Conservation (phyloP, 2,329 filamentous ascomycete genomes). For the Elsinoe necatrix region DNA sequence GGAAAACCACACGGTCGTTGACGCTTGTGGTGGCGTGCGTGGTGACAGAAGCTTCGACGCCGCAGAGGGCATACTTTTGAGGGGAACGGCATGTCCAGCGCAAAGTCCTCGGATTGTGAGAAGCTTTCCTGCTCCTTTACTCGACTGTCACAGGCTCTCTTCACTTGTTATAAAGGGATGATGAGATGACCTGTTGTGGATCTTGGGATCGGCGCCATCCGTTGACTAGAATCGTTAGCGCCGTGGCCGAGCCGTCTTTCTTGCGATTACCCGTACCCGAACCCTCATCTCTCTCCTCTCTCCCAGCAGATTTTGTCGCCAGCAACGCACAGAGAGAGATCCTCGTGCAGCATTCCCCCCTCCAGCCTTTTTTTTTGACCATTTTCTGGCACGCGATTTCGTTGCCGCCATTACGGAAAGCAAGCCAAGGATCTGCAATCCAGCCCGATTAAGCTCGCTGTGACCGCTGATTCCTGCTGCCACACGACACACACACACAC, state of each 20-base stretch:
- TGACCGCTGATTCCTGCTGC: constrained; percentile 11
- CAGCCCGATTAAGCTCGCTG: constrained; percentile 10
- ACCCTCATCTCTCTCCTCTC: constrained; percentile 7
- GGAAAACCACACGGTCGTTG: background rate
- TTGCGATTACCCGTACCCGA: background rate
- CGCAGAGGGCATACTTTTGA: background rate
- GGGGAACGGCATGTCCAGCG: too few species aligned
- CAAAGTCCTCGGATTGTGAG: background rate
- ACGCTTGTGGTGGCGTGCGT: background rate
- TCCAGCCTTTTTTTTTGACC: constrained; percentile 3
- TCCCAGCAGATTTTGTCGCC: constrained; percentile 12
- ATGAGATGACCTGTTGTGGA: constrained; percentile 8
- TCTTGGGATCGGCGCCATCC: constrained; percentile 7
- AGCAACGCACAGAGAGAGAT: background rate
- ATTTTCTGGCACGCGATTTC: background rate
- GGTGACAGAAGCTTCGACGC: background rate
- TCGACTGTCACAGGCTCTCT: background rate
- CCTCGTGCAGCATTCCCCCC: constrained; percentile 7
- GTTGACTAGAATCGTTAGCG: constrained; percentile 1
- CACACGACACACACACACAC: background rate
- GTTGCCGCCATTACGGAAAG: background rate
- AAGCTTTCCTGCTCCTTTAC: background rate
- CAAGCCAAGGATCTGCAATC: constrained; percentile 12
- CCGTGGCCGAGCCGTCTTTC: background rate
- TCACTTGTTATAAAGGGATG: background rate